phyloP scores from a whole-genome alignment of 306 rosid genomes.

The Trifolium repens region DNA sequence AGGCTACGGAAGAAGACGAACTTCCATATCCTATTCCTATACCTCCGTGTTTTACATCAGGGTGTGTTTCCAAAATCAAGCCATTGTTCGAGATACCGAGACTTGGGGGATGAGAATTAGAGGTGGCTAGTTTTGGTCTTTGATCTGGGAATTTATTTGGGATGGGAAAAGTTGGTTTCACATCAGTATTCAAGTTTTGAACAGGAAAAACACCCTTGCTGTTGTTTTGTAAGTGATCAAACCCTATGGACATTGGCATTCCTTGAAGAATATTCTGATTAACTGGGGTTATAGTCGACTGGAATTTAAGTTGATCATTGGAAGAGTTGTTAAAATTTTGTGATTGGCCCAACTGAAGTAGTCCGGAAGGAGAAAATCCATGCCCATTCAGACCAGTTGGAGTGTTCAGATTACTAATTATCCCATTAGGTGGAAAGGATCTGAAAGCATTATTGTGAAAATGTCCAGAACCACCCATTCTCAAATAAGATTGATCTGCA shows the following conservation, averaged over 20 bases:
- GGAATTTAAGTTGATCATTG: constrained; percentile 57
- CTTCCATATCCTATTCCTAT: constrained; percentile 48
- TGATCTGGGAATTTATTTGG: constrained; percentile 56
- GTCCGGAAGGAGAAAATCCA: constrained; percentile 70
- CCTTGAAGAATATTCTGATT: constrained; percentile 63
- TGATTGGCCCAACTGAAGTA: constrained; percentile 64
- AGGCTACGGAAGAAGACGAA: constrained; percentile 54
- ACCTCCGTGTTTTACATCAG: constrained; percentile 55
- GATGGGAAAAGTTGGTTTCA: constrained; percentile 53
- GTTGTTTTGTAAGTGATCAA: constrained; percentile 57
- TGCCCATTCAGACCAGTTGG: constrained; percentile 66
- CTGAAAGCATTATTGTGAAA: constrained; percentile 60
- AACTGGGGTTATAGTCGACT: constrained; percentile 53
- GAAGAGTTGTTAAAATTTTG: constrained; percentile 52
- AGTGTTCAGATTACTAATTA: constrained; percentile 75
- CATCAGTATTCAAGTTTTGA: constrained; percentile 55
- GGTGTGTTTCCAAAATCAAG: constrained; percentile 52
- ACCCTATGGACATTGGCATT: constrained; percentile 58
- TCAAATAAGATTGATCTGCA: constrained; percentile 77
- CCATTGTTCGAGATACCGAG: constrained; percentile 48
- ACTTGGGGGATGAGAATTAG: constrained; percentile 48
- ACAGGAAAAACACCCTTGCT: constrained; percentile 42
- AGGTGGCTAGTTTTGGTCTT: constrained; percentile 47
- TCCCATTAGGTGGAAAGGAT: constrained; percentile 70
- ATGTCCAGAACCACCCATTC: constrained; percentile 67